phyloP scores from a whole-genome alignment of 345 rosid species.

The Cardamine occulta region DNA sequence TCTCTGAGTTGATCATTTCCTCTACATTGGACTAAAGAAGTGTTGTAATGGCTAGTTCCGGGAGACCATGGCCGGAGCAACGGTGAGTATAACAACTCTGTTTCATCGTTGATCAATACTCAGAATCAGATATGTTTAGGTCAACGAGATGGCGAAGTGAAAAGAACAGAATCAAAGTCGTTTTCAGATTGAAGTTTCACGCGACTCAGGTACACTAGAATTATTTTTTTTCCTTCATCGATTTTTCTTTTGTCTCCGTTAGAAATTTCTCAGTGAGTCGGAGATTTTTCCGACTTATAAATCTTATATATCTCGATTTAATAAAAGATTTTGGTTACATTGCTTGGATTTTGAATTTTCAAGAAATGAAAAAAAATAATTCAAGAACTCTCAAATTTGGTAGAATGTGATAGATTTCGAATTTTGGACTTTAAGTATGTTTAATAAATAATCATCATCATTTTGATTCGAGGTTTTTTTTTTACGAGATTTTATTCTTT shows the following conservation, averaged over 20 bases:
- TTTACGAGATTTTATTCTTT: not conserved
- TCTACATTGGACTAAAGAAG: conserved; percentile 42
- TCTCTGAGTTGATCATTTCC: not conserved
- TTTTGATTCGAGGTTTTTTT: not conserved
- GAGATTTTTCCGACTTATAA: not conserved
- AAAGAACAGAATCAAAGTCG: conserved; percentile 76
- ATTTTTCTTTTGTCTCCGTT: not conserved
- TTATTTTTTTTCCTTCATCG: not conserved
- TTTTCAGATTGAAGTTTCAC: conserved; percentile 83
- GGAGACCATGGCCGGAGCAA: conserved; percentile 39
- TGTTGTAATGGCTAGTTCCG: conserved; percentile 44
- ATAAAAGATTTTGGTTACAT: not conserved
- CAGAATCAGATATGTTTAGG: conserved; percentile 63
- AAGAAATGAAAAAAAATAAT: not conserved
- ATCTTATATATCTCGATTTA: not conserved
- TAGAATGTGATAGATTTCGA: not conserved
- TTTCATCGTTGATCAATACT: conserved; percentile 27
- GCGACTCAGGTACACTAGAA: conserved; percentile 69
- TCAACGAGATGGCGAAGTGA: conserved; percentile 82
- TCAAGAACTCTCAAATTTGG: not conserved
- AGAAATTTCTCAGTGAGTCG: not conserved
- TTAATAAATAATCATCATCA: not conserved
- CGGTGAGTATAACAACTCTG: conserved; percentile 35
- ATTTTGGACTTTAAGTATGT: not conserved
- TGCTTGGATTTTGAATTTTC: not conserved